Evolutionary conservation across 2,329 filamentous ascomycete species (phyloP), one percentile per base, ranked within the genome.

Genomic region (Periconia sp.): DNA sequence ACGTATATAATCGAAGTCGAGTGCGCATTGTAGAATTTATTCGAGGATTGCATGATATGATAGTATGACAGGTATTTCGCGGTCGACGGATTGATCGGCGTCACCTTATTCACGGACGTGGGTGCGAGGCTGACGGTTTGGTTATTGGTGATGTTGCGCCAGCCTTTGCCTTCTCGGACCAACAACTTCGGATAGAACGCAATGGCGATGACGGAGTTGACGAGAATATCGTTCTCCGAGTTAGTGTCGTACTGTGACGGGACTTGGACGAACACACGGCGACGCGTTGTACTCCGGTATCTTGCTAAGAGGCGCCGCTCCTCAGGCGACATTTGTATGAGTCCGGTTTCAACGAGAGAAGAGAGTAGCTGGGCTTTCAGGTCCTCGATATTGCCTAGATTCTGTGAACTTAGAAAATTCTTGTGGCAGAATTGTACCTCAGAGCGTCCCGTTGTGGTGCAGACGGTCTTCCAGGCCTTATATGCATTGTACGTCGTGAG

Each of bases 171-270:
- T 59, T 97, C 92, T 42, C 88, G 84, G 18, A 87, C 83, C 3
- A 97, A 79, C 12, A 99, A 81, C 61, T 96, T 96, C 1, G 94
- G 94, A 62, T 99, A 97, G 74, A 99, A 96, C 38, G 89, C 92
- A 83, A 89, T 95, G 0, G 91, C 88, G 56, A 96, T 88, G 29
- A 96, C 88, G 0, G 91, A 88, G 47, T 86, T 83, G 5, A 90
- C 79, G 17, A 96, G 78, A 1, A 85, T 60, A 55, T 99, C 92
- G 50, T 95, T 92, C 40, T 86, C 81, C 51, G 88, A 91, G 63
- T 94, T 87, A 21, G 78, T 70, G 59, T 92, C 86, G 54, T 89
- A 85, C 9, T 86, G 79, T 31, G 85, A 78, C 0, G 92, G 92
- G 1, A 96, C 78, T n/a, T 85, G 81, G 61, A 95, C 95, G 68